Evolutionary conservation across 2,329 filamentous ascomycete genomes (phyloP).

Genomic region (Aurifilum marmelostoma): DNA sequence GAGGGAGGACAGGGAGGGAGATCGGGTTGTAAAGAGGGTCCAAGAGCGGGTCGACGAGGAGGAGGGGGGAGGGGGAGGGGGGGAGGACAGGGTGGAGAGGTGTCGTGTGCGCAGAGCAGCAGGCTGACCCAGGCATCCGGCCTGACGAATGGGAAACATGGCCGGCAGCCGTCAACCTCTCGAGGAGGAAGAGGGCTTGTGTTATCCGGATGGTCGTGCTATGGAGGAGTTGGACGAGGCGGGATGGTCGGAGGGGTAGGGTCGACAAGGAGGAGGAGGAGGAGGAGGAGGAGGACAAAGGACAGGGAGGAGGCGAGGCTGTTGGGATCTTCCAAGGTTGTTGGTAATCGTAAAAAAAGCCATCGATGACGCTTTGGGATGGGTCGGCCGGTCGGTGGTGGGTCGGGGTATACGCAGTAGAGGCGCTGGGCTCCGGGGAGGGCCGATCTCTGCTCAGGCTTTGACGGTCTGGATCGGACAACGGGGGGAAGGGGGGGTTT

Average conservation of each 20-base stretch:
- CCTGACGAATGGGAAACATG: neutral
- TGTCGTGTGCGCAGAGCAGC: constrained; percentile 6
- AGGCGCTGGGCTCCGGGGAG: neutral
- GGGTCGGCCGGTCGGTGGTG: neutral
- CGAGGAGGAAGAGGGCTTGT: neutral
- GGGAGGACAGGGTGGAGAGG: constrained; percentile 3
- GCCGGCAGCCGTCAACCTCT: neutral
- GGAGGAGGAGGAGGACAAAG: neutral
- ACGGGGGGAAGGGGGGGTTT: neutral
- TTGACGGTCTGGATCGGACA: neutral
- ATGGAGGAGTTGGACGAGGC: neutral
- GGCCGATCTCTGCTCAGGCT: neutral
- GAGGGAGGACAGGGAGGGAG: constrained; percentile 2
- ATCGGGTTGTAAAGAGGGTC: neutral
- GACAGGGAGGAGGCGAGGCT: neutral
- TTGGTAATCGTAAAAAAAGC: neutral
- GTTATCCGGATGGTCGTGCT: neutral
- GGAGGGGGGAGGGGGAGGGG: too few species aligned
- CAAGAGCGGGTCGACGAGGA: neutral
- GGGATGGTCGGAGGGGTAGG: too few species aligned
- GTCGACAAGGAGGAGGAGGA: neutral
- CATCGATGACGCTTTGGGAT: neutral
- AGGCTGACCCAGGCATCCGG: neutral
- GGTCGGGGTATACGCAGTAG: neutral
- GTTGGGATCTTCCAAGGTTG: too few species aligned